These are phyloP conservation scores for Entomophthora muscae DNA, from an alignment of 371 early-diverging fungal genomes.

Conservation along the genomic window DNA sequence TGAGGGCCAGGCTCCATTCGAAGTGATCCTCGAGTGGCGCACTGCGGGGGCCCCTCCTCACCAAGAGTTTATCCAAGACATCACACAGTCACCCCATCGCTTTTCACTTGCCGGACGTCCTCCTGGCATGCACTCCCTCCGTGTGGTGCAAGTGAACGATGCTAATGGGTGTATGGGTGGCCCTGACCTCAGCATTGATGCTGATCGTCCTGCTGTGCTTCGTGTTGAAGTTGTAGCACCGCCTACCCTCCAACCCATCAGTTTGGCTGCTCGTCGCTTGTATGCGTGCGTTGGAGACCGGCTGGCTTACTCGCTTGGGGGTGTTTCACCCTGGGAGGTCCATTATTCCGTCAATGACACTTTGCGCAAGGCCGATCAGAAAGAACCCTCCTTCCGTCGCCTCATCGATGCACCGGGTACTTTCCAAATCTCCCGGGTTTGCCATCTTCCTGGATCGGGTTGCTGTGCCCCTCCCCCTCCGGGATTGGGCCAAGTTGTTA, in stretches of 20 bases:
- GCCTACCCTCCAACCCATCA: background rate
- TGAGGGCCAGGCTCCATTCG: background rate
- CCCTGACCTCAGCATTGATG: background rate
- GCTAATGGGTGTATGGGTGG: background rate
- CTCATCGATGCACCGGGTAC: background rate
- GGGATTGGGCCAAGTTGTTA: background rate
- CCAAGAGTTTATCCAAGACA: background rate
- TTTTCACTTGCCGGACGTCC: background rate
- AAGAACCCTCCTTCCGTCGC: background rate
- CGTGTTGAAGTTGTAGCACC: background rate
- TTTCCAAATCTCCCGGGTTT: background rate
- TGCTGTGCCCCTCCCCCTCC: background rate
- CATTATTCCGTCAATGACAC: background rate
- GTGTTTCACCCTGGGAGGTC: background rate
- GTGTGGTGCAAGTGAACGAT: background rate
- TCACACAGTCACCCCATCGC: background rate
- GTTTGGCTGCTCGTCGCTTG: background rate
- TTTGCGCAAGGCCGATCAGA: background rate
- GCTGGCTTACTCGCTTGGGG: background rate
- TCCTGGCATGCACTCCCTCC: background rate
- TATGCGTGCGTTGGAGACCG: background rate
- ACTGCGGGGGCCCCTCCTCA: background rate
- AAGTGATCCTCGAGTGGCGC: background rate
- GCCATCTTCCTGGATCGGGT: background rate
- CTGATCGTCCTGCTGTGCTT: background rate